phyloP scores from a whole-genome alignment of 768 basidiomycete genomes.

The Collybiopsis luxurians region DNA sequence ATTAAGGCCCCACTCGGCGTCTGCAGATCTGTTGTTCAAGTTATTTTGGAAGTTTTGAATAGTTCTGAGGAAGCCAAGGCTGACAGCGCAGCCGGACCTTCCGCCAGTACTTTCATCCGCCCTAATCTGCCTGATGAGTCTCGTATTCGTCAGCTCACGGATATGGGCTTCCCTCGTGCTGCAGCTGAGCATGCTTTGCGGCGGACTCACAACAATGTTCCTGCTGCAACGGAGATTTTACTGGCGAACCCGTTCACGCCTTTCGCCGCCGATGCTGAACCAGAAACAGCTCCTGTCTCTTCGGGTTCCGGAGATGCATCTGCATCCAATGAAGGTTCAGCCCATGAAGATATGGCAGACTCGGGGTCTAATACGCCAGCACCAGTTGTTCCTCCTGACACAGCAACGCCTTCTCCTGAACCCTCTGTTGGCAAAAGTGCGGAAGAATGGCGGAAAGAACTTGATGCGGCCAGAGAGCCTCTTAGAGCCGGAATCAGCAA shows the following conservation, averaged over 20 bases:
- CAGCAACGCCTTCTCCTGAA: constrained; percentile 4
- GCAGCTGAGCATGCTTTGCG: constrained; percentile 82
- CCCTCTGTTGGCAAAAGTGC: constrained; percentile 39
- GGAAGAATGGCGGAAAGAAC: constrained; percentile 63
- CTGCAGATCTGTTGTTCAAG: constrained; percentile 71
- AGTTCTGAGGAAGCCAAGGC: constrained; percentile 69
- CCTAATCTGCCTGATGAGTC: constrained; percentile 58
- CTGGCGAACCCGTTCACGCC: constrained; percentile 74
- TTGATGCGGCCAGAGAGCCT: constrained; percentile 65
- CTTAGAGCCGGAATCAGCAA: constrained; percentile 63
- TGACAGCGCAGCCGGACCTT: constrained; percentile 30
- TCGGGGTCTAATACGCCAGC: constrained; percentile 9
- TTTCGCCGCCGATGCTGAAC: constrained; percentile 64
- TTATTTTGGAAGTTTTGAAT: constrained; percentile 76
- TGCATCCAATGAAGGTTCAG: constrained; percentile 22
- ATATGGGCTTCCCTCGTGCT: constrained; percentile 96
- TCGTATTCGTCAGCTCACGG: constrained; percentile 78
- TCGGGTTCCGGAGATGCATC: constrained; percentile 16
- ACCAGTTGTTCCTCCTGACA: constrained; percentile 3
- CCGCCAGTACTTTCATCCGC: constrained; percentile 20
- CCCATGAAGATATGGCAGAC: constrained; percentile 13
- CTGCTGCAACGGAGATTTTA: constrained; percentile 83
- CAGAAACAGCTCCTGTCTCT: constrained; percentile 30
- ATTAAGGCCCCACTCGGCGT: constrained; percentile 70
- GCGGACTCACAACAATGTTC: constrained; percentile 86